A percentile compares a stretch with the other conserved stretches of the same genome.
Evolutionary conservation across 441 rosid genomes (phyloP).

Genomic region (Breynia disticha): DNA sequence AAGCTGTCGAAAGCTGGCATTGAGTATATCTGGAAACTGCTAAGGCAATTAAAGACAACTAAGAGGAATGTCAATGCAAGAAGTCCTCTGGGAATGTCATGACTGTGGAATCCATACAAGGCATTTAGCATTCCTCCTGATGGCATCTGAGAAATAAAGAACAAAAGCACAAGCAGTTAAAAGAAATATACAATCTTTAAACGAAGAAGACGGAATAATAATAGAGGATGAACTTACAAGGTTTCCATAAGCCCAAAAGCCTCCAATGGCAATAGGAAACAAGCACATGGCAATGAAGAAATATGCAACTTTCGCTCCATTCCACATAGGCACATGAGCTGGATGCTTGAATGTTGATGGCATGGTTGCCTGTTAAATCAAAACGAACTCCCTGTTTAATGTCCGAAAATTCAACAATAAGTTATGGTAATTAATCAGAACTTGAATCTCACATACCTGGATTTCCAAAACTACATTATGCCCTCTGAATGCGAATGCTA

Average conservation of each 20-base stretch:
- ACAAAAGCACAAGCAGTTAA: not conserved
- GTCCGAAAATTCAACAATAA: not conserved
- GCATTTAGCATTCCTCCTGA: constrained; percentile 85
- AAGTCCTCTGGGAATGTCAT: constrained; percentile 79
- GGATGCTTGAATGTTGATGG: constrained; percentile 95
- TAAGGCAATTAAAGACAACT: constrained; percentile 80
- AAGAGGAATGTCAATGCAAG: constrained; percentile 78
- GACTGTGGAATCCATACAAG: constrained; percentile 74
- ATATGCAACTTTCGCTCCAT: constrained; percentile 86
- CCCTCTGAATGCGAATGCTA: constrained; percentile 91
- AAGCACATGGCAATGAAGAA: constrained; percentile 80
- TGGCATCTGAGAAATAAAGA: constrained; percentile 53
- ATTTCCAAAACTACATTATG: constrained; percentile 84
- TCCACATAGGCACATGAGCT: constrained; percentile 97
- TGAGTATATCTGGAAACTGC: constrained; percentile 93
- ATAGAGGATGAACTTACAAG: constrained; percentile 42
- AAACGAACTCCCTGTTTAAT: not conserved
- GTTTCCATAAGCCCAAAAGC: constrained; percentile 93
- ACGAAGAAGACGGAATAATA: too few relatives aligned
- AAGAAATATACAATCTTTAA: not conserved
- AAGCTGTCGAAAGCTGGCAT: constrained; percentile 95
- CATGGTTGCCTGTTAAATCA: constrained; percentile 68
- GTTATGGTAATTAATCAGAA: not conserved
- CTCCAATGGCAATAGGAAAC: constrained; percentile 85
- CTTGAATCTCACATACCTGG: constrained; percentile 41